Percentiles rank a stretch among this genome's conserved stretches.
These are phyloP conservation scores for Pelargonium nanum DNA, from an alignment of 345 rosid genomes.

Conservation along the genomic window DNA sequence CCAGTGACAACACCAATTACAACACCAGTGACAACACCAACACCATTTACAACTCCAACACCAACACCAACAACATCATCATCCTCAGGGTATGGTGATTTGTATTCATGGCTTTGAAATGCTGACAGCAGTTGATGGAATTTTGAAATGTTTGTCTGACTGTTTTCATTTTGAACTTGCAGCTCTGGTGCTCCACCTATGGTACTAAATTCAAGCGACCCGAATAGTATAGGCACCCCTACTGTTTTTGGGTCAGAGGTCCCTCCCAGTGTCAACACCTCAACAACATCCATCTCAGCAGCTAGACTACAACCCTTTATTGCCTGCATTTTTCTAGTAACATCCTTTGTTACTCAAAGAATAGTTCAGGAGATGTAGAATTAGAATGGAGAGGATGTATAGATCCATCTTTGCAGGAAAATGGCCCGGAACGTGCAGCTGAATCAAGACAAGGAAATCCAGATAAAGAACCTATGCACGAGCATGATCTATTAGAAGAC, in stretches of 20 bases:
- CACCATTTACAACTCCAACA: too few species aligned
- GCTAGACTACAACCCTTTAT: conserved; percentile 16
- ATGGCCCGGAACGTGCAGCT: neutral
- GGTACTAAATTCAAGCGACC: conserved; percentile 37
- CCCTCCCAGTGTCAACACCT: conserved; percentile 26
- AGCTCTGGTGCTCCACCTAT: conserved; percentile 38
- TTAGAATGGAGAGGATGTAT: neutral
- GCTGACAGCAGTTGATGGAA: neutral
- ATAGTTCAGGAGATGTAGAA: conserved; percentile 3
- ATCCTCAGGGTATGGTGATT: conserved; percentile 33
- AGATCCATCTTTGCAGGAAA: neutral
- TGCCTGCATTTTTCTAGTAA: conserved; percentile 15
- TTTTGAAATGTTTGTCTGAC: neutral
- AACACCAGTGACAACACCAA: too few species aligned
- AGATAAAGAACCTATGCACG: neutral
- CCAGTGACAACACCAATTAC: conserved; percentile 26
- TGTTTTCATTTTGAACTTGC: conserved; percentile 7
- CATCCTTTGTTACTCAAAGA: conserved; percentile 15
- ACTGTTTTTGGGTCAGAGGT: conserved; percentile 22
- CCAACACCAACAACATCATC: conserved; percentile 19
- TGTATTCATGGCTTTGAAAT: neutral
- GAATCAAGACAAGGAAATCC: neutral
- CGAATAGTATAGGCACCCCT: conserved; percentile 18
- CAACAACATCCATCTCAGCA: conserved; percentile 28
- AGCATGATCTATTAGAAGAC: neutral